phyloP scores from a whole-genome alignment of 768 basidiomycete species.

The Tricholoma furcatifolium region DNA sequence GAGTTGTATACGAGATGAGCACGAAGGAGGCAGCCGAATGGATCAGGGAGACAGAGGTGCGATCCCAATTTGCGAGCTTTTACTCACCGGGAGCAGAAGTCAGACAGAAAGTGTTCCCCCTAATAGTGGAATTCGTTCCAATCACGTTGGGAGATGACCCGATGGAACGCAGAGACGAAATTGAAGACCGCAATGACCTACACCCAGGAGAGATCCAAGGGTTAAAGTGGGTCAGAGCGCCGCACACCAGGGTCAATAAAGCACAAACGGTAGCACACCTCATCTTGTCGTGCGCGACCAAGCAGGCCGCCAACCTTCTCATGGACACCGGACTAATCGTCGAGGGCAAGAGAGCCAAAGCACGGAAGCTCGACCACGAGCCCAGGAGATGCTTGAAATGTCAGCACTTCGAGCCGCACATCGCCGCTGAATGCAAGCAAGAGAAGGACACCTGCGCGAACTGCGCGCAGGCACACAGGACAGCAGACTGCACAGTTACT shows the following conservation, averaged over 20 bases:
- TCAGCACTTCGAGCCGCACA: constrained; percentile 15
- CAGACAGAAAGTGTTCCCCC: neutral
- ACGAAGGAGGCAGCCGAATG: neutral
- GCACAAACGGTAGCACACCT: constrained; percentile 1
- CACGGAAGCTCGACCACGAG: constrained; percentile 15
- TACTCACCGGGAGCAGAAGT: neutral
- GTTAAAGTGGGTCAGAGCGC: neutral
- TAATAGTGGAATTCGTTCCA: constrained; percentile 1
- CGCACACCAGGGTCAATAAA: neutral
- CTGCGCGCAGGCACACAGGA: constrained; percentile 18
- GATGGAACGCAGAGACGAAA: no score
- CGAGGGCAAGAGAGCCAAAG: constrained; percentile 12
- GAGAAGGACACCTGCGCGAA: constrained; percentile 11
- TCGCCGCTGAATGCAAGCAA: constrained; percentile 16
- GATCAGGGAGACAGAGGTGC: neutral
- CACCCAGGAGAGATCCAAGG: neutral
- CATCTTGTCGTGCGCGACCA: neutral
- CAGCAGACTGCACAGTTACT: constrained; percentile 12
- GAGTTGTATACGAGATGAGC: neutral
- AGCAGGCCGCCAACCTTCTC: constrained; percentile 10
- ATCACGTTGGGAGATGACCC: neutral
- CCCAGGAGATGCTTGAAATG: constrained; percentile 10
- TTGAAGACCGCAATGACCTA: neutral
- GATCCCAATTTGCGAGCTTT: neutral
- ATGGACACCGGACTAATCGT: constrained; percentile 13